These are phyloP conservation scores for Penicillium canariense DNA, from an alignment of 495 filamentous ascomycete species.

Conservation along the genomic window DNA sequence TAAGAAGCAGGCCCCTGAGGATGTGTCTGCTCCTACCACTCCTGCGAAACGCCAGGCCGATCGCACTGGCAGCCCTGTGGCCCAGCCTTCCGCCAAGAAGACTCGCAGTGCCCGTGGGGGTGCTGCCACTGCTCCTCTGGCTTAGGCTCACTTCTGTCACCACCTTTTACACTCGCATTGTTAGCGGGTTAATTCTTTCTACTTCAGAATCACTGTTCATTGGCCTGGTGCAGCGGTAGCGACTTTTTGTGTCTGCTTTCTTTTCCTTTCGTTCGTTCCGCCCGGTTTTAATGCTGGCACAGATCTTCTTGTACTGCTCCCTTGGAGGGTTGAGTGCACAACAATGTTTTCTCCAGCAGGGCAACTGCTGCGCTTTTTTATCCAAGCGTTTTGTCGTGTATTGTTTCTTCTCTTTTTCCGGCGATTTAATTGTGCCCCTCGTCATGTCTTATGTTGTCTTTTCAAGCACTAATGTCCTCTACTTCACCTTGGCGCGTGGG, in stretches of 20 bases:
- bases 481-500: constrained; percentile 7
- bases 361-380: neutral
- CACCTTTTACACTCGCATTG: neutral
- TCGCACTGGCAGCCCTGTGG: constrained; percentile 21
- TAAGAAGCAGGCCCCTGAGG: constrained; percentile 47
- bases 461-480: constrained; percentile 4
- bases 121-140: neutral
- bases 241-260: neutral
- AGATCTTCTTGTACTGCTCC: neutral
- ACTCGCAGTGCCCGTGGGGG: constrained; percentile 18
- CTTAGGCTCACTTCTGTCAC: neutral
- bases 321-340: constrained; percentile 3
- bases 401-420: constrained; percentile 12
- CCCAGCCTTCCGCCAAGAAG: constrained; percentile 29
- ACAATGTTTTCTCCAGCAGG: neutral
- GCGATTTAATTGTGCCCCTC: constrained; percentile 8
- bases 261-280: neutral
- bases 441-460: constrained; percentile 14
- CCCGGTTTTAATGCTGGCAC: constrained; percentile 3
- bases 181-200: neutral
- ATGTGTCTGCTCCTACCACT: constrained; percentile 17
- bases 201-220: neutral
- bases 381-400: neutral
- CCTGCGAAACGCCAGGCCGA: constrained; percentile 36
- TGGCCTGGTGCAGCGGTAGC: constrained; percentile 5